A percentile compares a stretch with the other conserved stretches of the same genome.
Evolutionary conservation across 177 flowering plant genomes (phyloP).

Genomic region (Vitis hybrid): DNA sequence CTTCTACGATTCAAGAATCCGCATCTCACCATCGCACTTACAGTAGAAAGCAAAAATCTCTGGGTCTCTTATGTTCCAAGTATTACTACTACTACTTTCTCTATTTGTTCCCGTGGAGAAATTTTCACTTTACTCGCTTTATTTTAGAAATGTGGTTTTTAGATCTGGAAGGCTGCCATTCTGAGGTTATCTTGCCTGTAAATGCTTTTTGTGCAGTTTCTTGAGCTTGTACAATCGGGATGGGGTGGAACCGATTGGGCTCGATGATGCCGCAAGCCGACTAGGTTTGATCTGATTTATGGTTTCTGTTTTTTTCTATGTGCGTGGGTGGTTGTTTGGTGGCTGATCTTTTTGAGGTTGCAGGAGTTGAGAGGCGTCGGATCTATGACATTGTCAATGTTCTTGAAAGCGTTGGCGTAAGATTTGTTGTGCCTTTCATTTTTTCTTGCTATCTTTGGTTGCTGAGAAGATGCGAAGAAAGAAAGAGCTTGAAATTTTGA

Average conservation of each 20-base stretch:
- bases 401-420: constrained; percentile 90
- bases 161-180: too few species aligned
- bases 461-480: too few species aligned
- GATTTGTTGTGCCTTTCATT: constrained; percentile 12
- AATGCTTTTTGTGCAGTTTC: constrained; percentile 48
- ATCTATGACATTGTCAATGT: constrained; percentile 97
- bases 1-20: constrained; percentile 22
- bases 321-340: neutral
- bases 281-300: constrained; percentile 37
- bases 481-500: too few species aligned
- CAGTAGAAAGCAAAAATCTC: constrained; percentile 87
- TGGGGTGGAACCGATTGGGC: constrained; percentile 60
- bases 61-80: constrained; percentile 90
- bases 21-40: constrained; percentile 38
- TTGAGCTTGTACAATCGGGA: constrained; percentile 72
- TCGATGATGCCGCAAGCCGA: constrained; percentile 70
- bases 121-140: neutral
- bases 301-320: neutral
- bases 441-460: neutral
- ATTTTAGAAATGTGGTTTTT: neutral
- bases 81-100: constrained; percentile 17
- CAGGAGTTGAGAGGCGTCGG: constrained; percentile 96
- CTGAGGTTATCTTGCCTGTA: neutral
- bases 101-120: neutral
- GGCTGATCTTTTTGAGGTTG: constrained; percentile 8